A percentile compares a stretch with the other conserved stretches of the same genome.
These are phyloP conservation scores for Pachyrhizus erosus DNA, from an alignment of 306 rosid species.

Conservation along the genomic window DNA sequence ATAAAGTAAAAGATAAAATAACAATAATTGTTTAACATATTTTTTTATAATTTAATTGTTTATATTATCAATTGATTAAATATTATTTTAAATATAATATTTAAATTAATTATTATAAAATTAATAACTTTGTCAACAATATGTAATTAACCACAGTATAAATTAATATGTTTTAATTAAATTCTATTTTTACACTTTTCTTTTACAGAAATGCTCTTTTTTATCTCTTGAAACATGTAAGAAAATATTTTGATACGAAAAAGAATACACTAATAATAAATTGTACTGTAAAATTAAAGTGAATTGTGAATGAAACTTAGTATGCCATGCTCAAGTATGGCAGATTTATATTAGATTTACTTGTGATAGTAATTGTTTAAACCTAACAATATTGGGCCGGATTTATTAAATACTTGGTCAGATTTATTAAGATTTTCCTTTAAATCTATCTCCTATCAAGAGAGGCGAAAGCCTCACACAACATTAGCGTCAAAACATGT, in stretches of 20 bases:
- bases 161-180: neutral
- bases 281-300: neutral
- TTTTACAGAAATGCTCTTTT: no score
- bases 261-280: neutral
- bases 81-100: no score
- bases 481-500: conserved; percentile 3
- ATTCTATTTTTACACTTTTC: neutral
- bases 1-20: neutral
- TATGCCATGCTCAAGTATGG: neutral
- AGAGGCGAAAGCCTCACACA: conserved; percentile 1
- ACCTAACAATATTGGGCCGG: neutral
- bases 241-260: neutral
- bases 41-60: no score
- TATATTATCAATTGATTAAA: no score
- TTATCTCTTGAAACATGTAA: neutral
- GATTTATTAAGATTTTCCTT: conserved; percentile 17
- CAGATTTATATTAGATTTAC: neutral
- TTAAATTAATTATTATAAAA: no score
- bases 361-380: neutral
- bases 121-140: neutral
- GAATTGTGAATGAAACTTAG: conserved; percentile 14
- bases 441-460: neutral
- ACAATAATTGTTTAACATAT: neutral
- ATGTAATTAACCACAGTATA: no score
- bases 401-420: no score